A percentile compares a stretch with the other conserved stretches of the same genome.
phyloP scores from a whole-genome alignment of 1,284 basidiomycete genomes.

The Pisolithus thermaeus region DNA sequence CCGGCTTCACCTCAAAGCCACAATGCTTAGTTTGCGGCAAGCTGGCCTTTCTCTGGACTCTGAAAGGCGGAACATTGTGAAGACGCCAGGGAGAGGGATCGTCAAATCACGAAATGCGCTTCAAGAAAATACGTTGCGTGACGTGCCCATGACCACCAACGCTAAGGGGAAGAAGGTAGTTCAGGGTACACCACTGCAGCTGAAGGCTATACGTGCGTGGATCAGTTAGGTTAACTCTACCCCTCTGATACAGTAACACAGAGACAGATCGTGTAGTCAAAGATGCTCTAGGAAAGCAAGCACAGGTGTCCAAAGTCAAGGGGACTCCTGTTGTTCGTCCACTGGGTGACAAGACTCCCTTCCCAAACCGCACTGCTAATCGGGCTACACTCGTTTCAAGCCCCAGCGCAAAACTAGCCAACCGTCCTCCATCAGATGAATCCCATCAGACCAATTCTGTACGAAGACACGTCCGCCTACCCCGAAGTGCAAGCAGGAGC shows the following conservation, averaged over 20 bases:
- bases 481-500: constrained; percentile 33
- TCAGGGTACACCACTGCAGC: constrained; percentile 35
- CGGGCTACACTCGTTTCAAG: constrained; percentile 18
- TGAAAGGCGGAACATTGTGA: constrained; percentile 25
- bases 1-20: not conserved
- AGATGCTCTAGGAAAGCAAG: constrained; percentile 18
- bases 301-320: constrained; percentile 21
- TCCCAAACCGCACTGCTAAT: constrained; percentile 45
- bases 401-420: constrained; percentile 26
- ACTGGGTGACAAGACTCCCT: constrained; percentile 51
- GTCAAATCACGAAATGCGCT: constrained; percentile 35
- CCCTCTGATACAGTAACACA: constrained; percentile 10
- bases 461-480: constrained; percentile 48
- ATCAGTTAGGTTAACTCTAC: not conserved
- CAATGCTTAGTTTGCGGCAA: constrained; percentile 22
- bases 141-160: constrained; percentile 37
- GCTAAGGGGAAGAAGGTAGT: constrained; percentile 38
- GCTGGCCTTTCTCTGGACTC: constrained; percentile 37
- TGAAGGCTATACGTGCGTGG: constrained; percentile 30
- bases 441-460: constrained; percentile 56
- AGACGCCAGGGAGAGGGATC: constrained; percentile 45
- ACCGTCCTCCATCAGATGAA: constrained; percentile 26
- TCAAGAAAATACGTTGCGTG: constrained; percentile 47
- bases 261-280: constrained; percentile 23
- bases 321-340: constrained; percentile 35